Evolutionary conservation across 2,329 filamentous ascomycete species (phyloP), one percentile per base, ranked within the genome.

Genomic region (Microthyrium microscopicum): DNA sequence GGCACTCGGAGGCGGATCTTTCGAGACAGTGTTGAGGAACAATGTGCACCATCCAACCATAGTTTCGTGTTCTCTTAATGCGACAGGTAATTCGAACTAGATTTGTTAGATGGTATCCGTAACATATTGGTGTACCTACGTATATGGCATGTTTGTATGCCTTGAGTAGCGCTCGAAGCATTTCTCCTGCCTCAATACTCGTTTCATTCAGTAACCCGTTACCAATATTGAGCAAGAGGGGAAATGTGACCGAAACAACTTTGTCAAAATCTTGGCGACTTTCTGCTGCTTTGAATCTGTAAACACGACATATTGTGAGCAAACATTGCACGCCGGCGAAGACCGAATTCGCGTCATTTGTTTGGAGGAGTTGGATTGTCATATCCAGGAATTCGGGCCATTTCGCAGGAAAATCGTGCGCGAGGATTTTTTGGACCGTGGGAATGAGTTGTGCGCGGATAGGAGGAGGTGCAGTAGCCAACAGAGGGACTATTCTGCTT

Each of bases 111-210:
- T 5, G 15, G 24, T 32, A 27, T 32, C 29, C 33, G 49, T 36
- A 41, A 41, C 35, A 25, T 37, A 22, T 22, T 13, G 33, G 32
- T 27, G 6, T 15, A 63, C 76, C 49, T 62, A 92, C 81, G 67
- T 91, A 98, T 48, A 91, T 92, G 30, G 89, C 85, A 60, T 98
- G 87, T 62, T 98, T 98, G 61, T 92, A 98, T 24, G 84, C 77
- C 64, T 98, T 98, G 50, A 98, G 69, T 35, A 91, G 82, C 38
- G 91, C 77, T 52, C 91, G 80, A 45, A 98, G 66, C 80, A 98
- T 95, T 61, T 95, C 89, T 39, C 82, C 87, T 13, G 87, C 89
- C 58, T 98, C 89, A 45, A 91, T 65, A 52, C 82, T 93, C 51
- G 81, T 81, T 61, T 95, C 85, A 44, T 82, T 77, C 29, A 93